Percentiles rank a stretch among this genome's conserved stretches.
These are phyloP conservation scores for Middelhovenomyces tepae DNA, from an alignment of 805 yeast species.

Conservation along the genomic window DNA sequence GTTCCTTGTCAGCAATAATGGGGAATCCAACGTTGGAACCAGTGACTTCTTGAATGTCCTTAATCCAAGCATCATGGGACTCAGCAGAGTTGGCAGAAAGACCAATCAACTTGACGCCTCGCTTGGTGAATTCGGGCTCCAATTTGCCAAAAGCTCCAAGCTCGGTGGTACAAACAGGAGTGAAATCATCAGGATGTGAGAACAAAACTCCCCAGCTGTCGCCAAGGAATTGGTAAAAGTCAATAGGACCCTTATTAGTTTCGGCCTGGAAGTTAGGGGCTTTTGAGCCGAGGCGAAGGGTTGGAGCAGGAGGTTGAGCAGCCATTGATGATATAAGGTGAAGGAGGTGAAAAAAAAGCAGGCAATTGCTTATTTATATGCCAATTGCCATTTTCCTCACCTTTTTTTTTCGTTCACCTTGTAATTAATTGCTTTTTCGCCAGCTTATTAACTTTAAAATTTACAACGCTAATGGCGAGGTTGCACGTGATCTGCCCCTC, in stretches of 20 bases:
- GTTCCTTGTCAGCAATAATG: conserved; percentile 79
- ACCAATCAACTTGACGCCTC: conserved; percentile 85
- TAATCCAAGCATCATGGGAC: conserved; percentile 82
- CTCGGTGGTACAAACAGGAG: conserved; percentile 96
- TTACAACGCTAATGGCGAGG: too few species aligned
- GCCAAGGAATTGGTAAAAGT: conserved; percentile 81
- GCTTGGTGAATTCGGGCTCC: conserved; percentile 82
- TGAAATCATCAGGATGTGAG: conserved; percentile 95
- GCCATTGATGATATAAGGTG: conserved; percentile 30
- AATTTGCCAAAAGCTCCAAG: conserved; percentile 89
- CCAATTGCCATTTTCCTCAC: too few species aligned
- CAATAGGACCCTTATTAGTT: conserved; percentile 73
- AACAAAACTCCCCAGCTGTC: conserved; percentile 81
- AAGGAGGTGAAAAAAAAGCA: too few species aligned
- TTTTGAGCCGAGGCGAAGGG: conserved; percentile 66
- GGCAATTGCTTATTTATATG: too few species aligned
- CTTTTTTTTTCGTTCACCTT: too few species aligned
- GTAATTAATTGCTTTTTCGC: too few species aligned
- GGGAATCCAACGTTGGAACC: conserved; percentile 77
- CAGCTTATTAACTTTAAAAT: too few species aligned
- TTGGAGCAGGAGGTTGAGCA: conserved; percentile 18
- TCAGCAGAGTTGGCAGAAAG: conserved; percentile 80
- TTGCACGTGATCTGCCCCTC: too few species aligned
- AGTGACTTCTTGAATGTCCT: conserved; percentile 83
- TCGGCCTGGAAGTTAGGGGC: conserved; percentile 88